A percentile compares a stretch with the other conserved stretches of the same genome.
These are phyloP conservation scores for Schoenoplectus tabernaemontani DNA, from an alignment of 202 grass and related monocot genomes.

Conservation along the genomic window DNA sequence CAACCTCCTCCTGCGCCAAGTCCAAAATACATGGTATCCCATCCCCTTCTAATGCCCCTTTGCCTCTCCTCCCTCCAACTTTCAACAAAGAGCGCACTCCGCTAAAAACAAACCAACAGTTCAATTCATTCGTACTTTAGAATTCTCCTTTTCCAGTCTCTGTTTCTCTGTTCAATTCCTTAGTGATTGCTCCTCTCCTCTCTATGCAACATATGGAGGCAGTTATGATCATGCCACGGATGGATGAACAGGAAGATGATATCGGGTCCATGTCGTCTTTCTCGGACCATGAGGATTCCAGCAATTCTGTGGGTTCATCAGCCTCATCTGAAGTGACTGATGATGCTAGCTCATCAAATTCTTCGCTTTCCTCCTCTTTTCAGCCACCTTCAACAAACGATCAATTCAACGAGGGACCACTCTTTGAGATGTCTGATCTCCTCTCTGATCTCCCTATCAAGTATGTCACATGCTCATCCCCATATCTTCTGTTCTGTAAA, in stretches of 20 bases:
- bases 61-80: neutral
- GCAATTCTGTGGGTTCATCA: conserved; percentile 6
- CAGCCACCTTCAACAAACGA: neutral
- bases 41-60: neutral
- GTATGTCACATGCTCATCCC: conserved; percentile 23
- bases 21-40: neutral
- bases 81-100: neutral
- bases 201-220: conserved; percentile 29
- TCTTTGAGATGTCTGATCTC: conserved; percentile 80
- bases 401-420: neutral
- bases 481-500: neutral
- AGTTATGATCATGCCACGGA: conserved; percentile 17
- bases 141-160: neutral
- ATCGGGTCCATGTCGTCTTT: conserved; percentile 51
- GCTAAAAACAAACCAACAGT: conserved; percentile 4
- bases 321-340: conserved; percentile 37
- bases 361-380: conserved; percentile 29
- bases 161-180: neutral
- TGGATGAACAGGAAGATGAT: conserved; percentile 42
- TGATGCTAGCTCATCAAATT: conserved; percentile 49
- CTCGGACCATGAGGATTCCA: conserved; percentile 30
- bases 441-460: conserved; percentile 73
- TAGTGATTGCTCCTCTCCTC: too few relatives aligned
- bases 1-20: neutral
- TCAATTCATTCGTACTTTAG: neutral